Evolutionary conservation across 2,329 filamentous ascomycete genomes (phyloP).

Genomic region (Neopestalotiopsis sp.): DNA sequence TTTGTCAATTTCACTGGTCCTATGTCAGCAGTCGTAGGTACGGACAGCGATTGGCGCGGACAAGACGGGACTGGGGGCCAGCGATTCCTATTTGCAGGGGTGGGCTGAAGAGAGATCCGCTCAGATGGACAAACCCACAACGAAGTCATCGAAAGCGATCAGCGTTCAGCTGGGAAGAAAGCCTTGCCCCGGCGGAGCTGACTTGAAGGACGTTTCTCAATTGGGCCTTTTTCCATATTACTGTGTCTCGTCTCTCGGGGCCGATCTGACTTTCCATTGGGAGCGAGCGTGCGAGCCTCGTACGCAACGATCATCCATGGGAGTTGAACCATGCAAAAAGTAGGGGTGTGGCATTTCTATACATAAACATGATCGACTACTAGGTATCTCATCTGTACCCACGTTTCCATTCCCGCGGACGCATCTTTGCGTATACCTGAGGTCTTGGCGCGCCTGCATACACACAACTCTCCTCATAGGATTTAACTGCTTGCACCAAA

Average conservation of each 20-base stretch:
- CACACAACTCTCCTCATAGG: background rate
- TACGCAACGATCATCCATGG: background rate
- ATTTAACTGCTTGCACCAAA: background rate
- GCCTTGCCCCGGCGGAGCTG: background rate
- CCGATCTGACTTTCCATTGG: background rate
- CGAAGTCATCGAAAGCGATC: background rate
- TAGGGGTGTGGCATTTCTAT: conserved; percentile 1
- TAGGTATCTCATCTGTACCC: background rate
- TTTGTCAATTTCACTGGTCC: background rate
- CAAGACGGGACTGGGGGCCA: background rate
- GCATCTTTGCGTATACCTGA: background rate
- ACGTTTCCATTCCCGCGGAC: background rate
- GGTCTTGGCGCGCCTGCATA: background rate
- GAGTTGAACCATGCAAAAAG: background rate
- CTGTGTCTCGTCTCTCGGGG: background rate
- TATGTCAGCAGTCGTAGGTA: background rate
- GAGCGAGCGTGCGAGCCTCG: background rate
- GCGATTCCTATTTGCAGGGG: background rate
- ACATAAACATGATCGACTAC: conserved; percentile 7
- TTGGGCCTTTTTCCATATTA: background rate
- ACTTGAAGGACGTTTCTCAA: background rate
- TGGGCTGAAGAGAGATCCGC: background rate
- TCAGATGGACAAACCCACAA: background rate
- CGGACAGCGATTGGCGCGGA: background rate
- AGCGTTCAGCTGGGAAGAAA: background rate